Conservation (phyloP, 257 asterid species). For the Solanum tarijense region DNA sequence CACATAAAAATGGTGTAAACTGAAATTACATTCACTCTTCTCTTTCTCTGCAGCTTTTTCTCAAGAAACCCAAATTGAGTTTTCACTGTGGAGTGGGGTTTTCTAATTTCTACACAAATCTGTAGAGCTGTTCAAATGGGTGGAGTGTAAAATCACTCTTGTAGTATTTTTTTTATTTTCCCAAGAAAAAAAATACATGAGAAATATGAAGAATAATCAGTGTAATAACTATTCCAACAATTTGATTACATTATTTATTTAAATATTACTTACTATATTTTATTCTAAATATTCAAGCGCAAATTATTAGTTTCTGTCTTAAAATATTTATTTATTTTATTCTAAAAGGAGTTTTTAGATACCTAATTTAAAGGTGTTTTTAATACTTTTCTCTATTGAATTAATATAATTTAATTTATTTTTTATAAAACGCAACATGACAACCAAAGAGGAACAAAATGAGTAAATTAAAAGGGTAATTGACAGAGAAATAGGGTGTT, state of each 20-base stretch:
- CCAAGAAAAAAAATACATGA: background rate
- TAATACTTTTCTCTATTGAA: background rate
- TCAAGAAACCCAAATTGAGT: background rate
- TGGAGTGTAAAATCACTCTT: background rate
- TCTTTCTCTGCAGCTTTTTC: background rate
- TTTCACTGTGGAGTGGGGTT: conserved; percentile 2
- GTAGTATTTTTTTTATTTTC: background rate
- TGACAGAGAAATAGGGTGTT: background rate
- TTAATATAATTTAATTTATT: too few species aligned
- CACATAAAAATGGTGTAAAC: background rate
- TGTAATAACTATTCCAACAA: background rate
- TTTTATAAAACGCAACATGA: too few species aligned
- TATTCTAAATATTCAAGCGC: background rate
- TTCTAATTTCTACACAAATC: background rate
- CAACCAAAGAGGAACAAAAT: too few species aligned
- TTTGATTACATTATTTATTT: background rate
- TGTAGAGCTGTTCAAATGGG: background rate
- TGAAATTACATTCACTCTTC: background rate
- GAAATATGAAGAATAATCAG: background rate
- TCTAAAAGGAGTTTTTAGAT: too few species aligned
- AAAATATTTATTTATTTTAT: too few species aligned
- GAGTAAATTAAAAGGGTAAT: background rate
- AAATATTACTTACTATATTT: background rate
- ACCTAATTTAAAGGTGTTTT: background rate
- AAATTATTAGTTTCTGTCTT: too few species aligned